Evolutionary conservation across 2,329 filamentous ascomycete species (phyloP).

Genomic region (Curvularia spicifera): DNA sequence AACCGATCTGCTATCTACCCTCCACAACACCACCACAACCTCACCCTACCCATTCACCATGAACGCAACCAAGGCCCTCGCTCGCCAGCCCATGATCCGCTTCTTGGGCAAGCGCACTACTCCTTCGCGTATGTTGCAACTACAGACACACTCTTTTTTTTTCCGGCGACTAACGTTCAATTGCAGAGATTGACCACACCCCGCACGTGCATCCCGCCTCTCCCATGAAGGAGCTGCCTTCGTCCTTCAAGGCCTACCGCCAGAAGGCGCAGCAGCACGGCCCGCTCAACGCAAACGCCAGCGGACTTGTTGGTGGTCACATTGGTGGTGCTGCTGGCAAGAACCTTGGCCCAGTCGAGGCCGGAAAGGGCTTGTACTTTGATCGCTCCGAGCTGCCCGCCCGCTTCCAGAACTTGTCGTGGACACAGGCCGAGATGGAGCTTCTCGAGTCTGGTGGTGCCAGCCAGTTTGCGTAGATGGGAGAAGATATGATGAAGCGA

Average conservation of each 20-base stretch:
- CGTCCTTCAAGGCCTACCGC: constrained; percentile 77
- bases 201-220: constrained; percentile 76
- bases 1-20: constrained; percentile 1
- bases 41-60: constrained; percentile 38
- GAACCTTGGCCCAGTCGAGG: constrained; percentile 73
- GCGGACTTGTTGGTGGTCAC: constrained; percentile 39
- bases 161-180: constrained; percentile 17
- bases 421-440: constrained; percentile 87
- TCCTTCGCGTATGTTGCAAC: constrained; percentile 51
- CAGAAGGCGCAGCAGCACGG: constrained; percentile 80
- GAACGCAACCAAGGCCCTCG: constrained; percentile 55
- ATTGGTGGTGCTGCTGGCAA: constrained; percentile 70
- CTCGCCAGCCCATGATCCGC: constrained; percentile 59
- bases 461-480: constrained; percentile 61
- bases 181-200: constrained; percentile 73
- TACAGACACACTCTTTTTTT: neutral
- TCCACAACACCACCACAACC: constrained; percentile 12
- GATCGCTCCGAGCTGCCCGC: constrained; percentile 86
- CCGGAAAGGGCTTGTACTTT: constrained; percentile 78
- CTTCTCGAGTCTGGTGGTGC: constrained; percentile 94
- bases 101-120: constrained; percentile 58
- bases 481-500: constrained; percentile 15
- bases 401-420: constrained; percentile 78
- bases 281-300: constrained; percentile 59
- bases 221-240: constrained; percentile 68